Evolutionary conservation across 2,329 filamentous ascomycete genomes (phyloP).

Genomic region (Hypomyces rosellus): DNA sequence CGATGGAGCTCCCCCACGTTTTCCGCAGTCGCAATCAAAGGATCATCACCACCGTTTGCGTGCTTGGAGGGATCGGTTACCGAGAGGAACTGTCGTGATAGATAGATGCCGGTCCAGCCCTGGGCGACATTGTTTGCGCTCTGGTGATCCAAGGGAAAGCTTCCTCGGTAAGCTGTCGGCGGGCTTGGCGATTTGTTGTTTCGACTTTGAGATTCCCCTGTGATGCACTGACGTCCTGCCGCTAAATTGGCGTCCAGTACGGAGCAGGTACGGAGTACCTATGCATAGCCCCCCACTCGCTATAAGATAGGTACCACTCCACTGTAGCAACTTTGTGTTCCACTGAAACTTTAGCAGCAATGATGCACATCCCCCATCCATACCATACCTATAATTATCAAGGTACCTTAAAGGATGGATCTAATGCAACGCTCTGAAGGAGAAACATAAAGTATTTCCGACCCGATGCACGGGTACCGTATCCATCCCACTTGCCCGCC

Average conservation of each 20-base stretch:
- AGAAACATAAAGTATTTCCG: slow-evolving; percentile 6
- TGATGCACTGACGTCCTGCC: slow-evolving; percentile 4
- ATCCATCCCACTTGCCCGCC: background rate
- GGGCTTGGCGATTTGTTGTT: background rate
- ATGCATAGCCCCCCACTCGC: slow-evolving; percentile 5
- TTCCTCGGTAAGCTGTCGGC: background rate
- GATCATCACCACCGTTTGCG: slow-evolving; percentile 5
- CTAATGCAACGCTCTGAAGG: too few relatives aligned
- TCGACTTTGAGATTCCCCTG: slow-evolving; percentile 6
- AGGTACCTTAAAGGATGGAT: too few relatives aligned
- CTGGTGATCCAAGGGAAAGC: background rate
- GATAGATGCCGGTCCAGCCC: background rate
- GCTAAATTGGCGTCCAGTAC: slow-evolving; percentile 6
- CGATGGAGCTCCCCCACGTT: slow-evolving; percentile 11
- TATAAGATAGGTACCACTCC: background rate
- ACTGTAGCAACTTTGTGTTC: background rate
- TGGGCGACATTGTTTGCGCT: slow-evolving; percentile 5
- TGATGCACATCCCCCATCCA: background rate
- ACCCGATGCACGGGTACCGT: background rate
- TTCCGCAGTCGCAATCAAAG: background rate
- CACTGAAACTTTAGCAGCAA: background rate
- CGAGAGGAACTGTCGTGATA: background rate
- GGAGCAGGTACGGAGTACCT: too few relatives aligned
- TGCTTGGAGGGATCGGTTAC: background rate
- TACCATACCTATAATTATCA: too few relatives aligned